Base-by-base conservation (phyloP, 169 alveolate species). In the Perkinsus olseni region DNA sequence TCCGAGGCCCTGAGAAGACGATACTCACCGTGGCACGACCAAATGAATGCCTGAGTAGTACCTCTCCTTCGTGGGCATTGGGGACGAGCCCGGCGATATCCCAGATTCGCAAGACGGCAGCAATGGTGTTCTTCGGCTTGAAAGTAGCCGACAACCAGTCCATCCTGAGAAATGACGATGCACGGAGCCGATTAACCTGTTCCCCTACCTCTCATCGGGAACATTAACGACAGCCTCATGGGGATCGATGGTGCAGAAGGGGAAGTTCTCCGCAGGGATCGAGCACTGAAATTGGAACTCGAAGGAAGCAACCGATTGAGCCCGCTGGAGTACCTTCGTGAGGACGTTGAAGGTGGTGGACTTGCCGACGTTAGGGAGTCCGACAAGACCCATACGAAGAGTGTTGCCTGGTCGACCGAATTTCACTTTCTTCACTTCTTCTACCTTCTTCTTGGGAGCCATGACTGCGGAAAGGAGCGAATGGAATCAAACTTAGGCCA, bases 1-100 rank as follows among this genome's bases (percentile, higher is more conserved):
- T 74, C 99, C 99, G 74, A 99, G 98, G 3, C 99, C 99, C 82
- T 62, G 50, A 3, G 11, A 40, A 40, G 17, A 24, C 0, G 37
- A 62, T 6, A 13, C 82, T 62, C 82, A 62, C 1, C 28, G 17
- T 13, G 17, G 17, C 34, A 13, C 34, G 28, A 13, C 31, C 31
- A 24, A 24, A 6, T 8, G 10, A 1, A 4, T 4, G 31, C 82
- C 21, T 3, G 50, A 40, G 21, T 62, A 4, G 13, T 28, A 62
- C 82, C 95, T 98, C 99, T 28, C 99, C 99, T 91, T 98, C 97
- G 93, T 98, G 98, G 24, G 99, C 99, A 51, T 99, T 99, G 40
- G 98, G 98, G 28, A 99, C 99, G 28, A 99, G 97, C 13, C 99
- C 99, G 10, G 99, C 99, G 92, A 99, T 99, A 95, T 99, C 99